Evolutionary conservation across 441 rosid genomes (phyloP).

Genomic region (Pelargonium cotyledonis): DNA sequence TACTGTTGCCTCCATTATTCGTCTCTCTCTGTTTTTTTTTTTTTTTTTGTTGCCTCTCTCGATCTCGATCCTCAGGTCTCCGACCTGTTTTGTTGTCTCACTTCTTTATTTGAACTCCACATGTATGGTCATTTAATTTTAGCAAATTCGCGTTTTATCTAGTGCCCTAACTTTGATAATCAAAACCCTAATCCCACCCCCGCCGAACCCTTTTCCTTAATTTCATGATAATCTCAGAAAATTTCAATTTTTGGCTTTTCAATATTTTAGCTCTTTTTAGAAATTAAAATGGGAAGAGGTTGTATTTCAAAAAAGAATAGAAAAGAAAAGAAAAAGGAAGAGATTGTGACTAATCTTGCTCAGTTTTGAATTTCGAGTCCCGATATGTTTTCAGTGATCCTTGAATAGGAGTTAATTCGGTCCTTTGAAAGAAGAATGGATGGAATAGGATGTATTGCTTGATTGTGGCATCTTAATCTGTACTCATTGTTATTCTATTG

Average conservation of each 20-base stretch:
- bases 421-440: neutral
- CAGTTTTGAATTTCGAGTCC: neutral
- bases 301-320: neutral
- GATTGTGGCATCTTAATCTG: neutral
- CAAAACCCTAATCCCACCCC: slow-evolving; percentile 9
- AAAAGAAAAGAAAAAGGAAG: neutral
- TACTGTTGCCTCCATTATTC: neutral
- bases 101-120: neutral
- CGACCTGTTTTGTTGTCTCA: neutral
- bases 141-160: neutral
- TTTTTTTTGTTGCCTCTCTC: neutral
- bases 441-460: neutral
- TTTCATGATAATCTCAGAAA: neutral
- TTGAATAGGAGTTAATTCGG: neutral
- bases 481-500: neutral
- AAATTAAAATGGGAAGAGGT: too few relatives aligned
- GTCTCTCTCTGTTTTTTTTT: neutral
- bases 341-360: neutral
- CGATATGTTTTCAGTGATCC: neutral
- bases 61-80: slow-evolving; percentile 5
- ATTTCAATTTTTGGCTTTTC: neutral
- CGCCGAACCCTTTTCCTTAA: slow-evolving; percentile 1
- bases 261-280: neutral
- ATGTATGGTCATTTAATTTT: neutral
- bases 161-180: neutral